Evolutionary conservation across 2,329 filamentous ascomycete genomes (phyloP).

Genomic region (Tolypocladium guangdongense): DNA sequence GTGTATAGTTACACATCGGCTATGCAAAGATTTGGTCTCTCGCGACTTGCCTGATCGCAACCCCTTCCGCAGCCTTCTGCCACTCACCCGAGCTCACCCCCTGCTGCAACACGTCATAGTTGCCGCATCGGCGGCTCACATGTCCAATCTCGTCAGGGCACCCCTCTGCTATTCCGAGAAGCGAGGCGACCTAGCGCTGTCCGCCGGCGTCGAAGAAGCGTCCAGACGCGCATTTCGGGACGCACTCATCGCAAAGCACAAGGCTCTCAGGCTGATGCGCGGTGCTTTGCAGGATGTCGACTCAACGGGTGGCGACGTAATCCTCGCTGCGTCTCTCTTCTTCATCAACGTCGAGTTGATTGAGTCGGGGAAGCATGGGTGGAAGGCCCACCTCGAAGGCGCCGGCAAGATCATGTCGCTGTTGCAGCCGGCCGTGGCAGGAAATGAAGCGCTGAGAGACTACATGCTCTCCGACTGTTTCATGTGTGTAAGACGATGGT

Average conservation of each 20-base stretch:
- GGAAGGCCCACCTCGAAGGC: slow-evolving; percentile 35
- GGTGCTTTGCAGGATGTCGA: slow-evolving; percentile 26
- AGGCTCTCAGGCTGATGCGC: slow-evolving; percentile 30
- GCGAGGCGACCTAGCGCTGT: neutral
- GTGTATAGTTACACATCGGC: slow-evolving; percentile 31
- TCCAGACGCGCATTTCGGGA: slow-evolving; percentile 25
- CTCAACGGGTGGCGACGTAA: slow-evolving; percentile 25
- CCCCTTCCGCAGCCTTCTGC: slow-evolving; percentile 34
- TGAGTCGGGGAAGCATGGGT: slow-evolving; percentile 35
- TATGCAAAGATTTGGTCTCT: slow-evolving; percentile 43
- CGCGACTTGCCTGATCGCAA: slow-evolving; percentile 32
- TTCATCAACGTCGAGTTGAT: slow-evolving; percentile 40
- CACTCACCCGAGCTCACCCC: slow-evolving; percentile 28
- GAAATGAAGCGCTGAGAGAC: slow-evolving; percentile 27
- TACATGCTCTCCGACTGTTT: slow-evolving; percentile 38
- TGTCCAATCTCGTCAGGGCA: slow-evolving; percentile 29
- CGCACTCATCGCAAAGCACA: slow-evolving; percentile 33
- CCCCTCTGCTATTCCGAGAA: slow-evolving; percentile 9
- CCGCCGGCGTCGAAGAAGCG: slow-evolving; percentile 7
- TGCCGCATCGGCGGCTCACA: slow-evolving; percentile 36
- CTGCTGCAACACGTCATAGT: slow-evolving; percentile 36
- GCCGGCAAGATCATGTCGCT: slow-evolving; percentile 32
- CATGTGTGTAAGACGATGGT: slow-evolving; percentile 19
- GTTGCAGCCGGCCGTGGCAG: slow-evolving; percentile 20
- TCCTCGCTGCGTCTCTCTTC: slow-evolving; percentile 35